These are phyloP conservation scores for Aspergillaceae sp. DNA, from an alignment of 2,329 filamentous ascomycete species.

Conservation along the genomic window DNA sequence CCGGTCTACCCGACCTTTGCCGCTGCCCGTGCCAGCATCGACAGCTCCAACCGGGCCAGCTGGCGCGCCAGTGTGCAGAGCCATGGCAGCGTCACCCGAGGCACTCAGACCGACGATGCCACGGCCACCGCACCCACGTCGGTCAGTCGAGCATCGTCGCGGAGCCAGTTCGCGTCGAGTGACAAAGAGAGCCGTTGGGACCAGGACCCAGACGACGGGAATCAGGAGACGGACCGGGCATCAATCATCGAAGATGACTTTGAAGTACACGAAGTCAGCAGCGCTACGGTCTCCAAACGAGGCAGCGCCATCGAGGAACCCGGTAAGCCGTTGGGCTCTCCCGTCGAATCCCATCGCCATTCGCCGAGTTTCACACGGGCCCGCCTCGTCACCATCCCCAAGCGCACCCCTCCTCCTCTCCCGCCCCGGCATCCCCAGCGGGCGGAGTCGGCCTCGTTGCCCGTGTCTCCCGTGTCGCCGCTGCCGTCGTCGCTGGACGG, in stretches of 20 bases:
- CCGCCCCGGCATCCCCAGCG: constrained; percentile 66
- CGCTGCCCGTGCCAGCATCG: constrained; percentile 59
- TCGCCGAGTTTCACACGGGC: constrained; percentile 66
- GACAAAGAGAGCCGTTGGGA: constrained; percentile 19
- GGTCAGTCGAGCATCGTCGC: constrained; percentile 26
- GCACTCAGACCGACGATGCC: constrained; percentile 58
- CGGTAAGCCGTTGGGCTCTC: constrained; percentile 29
- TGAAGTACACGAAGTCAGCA: constrained; percentile 40
- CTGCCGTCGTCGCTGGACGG: constrained; percentile 18
- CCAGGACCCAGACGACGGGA: constrained; percentile 7
- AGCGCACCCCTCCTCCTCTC: constrained; percentile 61
- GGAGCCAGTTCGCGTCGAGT: constrained; percentile 16
- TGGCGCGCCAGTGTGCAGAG: constrained; percentile 61
- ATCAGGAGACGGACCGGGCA: constrained; percentile 6
- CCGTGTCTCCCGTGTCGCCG: constrained; percentile 14
- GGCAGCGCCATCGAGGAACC: constrained; percentile 35
- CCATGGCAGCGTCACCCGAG: constrained; percentile 52
- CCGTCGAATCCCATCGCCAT: constrained; percentile 51
- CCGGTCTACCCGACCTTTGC: constrained; percentile 44
- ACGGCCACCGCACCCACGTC: constrained; percentile 22
- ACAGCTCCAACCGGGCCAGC: constrained; percentile 55
- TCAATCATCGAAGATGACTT: constrained; percentile 18
- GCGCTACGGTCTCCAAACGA: constrained; percentile 42
- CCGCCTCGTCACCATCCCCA: constrained; percentile 75
- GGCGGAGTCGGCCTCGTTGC: constrained; percentile 19